Evolutionary conservation across 495 filamentous ascomycete genomes (phyloP).

Genomic region (Trichoderma gamsii): DNA sequence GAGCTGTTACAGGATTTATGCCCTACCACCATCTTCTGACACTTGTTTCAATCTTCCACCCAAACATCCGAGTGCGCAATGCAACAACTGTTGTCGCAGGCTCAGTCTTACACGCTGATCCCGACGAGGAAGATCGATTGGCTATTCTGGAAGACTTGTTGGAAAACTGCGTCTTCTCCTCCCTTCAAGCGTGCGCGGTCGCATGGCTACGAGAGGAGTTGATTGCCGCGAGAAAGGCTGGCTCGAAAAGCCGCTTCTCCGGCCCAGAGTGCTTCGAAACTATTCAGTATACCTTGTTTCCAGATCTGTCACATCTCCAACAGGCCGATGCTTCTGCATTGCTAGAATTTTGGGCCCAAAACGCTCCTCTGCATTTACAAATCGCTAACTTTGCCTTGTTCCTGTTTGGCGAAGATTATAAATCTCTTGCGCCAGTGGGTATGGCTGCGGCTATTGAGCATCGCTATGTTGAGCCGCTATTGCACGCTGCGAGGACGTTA

Average conservation of each 20-base stretch:
- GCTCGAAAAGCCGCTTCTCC: constrained; percentile 40
- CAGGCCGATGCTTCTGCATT: constrained; percentile 25
- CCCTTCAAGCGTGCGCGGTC: constrained; percentile 74
- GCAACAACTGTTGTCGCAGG: constrained; percentile 70
- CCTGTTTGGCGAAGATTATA: constrained; percentile 41
- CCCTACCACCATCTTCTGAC: constrained; percentile 56
- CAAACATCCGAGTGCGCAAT: constrained; percentile 60
- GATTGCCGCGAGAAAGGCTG: constrained; percentile 38
- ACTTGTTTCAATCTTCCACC: constrained; percentile 61
- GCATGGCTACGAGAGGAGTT: constrained; percentile 86
- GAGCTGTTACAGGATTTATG: constrained; percentile 38
- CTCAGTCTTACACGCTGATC: constrained; percentile 67
- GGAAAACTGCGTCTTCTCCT: constrained; percentile 70
- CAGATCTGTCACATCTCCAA: constrained; percentile 28
- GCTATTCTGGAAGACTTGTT: constrained; percentile 75
- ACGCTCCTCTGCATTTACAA: constrained; percentile 40
- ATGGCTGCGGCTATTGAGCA: constrained; percentile 43
- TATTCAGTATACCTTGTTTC: constrained; percentile 42
- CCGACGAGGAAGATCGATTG: constrained; percentile 60
- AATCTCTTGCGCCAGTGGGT: constrained; percentile 33
- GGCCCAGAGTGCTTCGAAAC: constrained; percentile 43
- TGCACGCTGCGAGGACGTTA: constrained; percentile 37
- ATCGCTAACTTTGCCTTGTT: constrained; percentile 46
- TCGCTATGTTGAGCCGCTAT: constrained; percentile 48
- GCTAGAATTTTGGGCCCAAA: constrained; percentile 31